phyloP scores from a whole-genome alignment of 352 stramenopile species.

The Globisporangium heterothallicum region DNA sequence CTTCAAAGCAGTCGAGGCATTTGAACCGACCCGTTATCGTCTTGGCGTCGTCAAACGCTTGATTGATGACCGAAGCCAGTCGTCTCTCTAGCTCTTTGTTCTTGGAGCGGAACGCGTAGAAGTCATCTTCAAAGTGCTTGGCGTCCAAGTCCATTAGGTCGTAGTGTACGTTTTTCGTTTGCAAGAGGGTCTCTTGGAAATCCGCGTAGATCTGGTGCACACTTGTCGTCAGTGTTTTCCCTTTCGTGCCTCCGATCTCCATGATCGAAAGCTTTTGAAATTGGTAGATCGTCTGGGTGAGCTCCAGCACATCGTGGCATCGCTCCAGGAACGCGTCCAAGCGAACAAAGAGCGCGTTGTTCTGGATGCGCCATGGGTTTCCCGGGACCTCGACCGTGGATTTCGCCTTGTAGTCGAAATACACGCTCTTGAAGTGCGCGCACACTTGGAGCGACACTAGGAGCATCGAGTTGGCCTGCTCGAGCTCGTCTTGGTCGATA shows the following conservation, averaged over 20 bases:
- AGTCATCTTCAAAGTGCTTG: slow-evolving; percentile 89
- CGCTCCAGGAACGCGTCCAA: slow-evolving; percentile 89
- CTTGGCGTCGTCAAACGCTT: slow-evolving; percentile 91
- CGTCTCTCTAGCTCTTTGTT: slow-evolving; percentile 88
- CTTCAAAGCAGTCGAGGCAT: slow-evolving; percentile 90
- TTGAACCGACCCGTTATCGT: slow-evolving; percentile 86
- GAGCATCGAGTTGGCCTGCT: slow-evolving; percentile 70
- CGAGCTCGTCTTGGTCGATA: slow-evolving; percentile 68
- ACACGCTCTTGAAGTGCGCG: slow-evolving; percentile 87
- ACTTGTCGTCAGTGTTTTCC: slow-evolving; percentile 88
- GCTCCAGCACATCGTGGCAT: slow-evolving; percentile 88
- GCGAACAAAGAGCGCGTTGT: slow-evolving; percentile 89
- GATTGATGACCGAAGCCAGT: slow-evolving; percentile 85
- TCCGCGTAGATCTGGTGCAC: slow-evolving; percentile 87
- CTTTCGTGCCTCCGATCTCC: slow-evolving; percentile 90
- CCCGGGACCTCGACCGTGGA: slow-evolving; percentile 69
- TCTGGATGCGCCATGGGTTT: slow-evolving; percentile 89
- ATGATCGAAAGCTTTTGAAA: slow-evolving; percentile 86
- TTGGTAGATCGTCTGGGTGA: slow-evolving; percentile 87
- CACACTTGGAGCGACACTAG: slow-evolving; percentile 73
- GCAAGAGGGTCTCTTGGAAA: slow-evolving; percentile 70
- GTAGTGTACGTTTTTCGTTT: slow-evolving; percentile 81
- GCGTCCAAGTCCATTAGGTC: slow-evolving; percentile 88
- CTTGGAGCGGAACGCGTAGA: slow-evolving; percentile 85
- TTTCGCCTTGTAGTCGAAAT: slow-evolving; percentile 91